Base-by-base conservation (phyloP, 768 basidiomycete genomes). In the Mycena chlorophos region DNA sequence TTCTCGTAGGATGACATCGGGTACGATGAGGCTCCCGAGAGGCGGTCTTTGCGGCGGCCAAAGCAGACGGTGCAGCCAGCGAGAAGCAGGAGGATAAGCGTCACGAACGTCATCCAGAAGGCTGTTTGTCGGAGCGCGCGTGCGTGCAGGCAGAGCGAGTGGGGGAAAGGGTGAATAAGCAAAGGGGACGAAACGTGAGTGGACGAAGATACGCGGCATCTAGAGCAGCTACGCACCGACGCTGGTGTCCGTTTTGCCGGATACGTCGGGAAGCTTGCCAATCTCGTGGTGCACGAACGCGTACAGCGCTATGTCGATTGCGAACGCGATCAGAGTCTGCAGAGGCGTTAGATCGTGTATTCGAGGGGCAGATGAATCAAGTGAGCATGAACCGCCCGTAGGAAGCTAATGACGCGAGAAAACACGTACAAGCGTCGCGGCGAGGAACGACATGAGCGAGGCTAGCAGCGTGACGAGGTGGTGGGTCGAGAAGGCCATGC, bases 81-180 rank as follows among this genome's bases (percentile, higher is more conserved):
- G 52, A 89, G 65, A 38, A 83, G 69, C 28, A 86, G 78, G 3
- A 90, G 78, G 60, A 90, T 71, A 65, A 91, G 71, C 13, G 84
- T 68, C 19, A 78, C 82, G 62, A 91, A 83, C 1, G 87, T 89
- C 68, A 91, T 67, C 89, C 89, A 91, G 68, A 90, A 89, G 6
- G 80, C 88, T 87, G 57, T 45, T 19, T 28, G 25, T 3, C 16
- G 19, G 31, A 3, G 17, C 38, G 16, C 6, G 38, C 20, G 46
- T 34, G 3, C 47, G 42, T 10, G 23, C 34, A 39, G 31, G 26
- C 37, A 19, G 40, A 46, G 28, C 34, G 29, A 34, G 40, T 28
- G 27, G 22, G 37, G 26, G 34, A 54, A 49, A 23, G 27, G 39
- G 39, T 13, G 17, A 25, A 57, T 31, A 50, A 29, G 49, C 43